Percentiles rank a stretch among this genome's conserved stretches.
Conservation (phyloP, 345 rosid genomes). For the Gossypium mustelinum region DNA sequence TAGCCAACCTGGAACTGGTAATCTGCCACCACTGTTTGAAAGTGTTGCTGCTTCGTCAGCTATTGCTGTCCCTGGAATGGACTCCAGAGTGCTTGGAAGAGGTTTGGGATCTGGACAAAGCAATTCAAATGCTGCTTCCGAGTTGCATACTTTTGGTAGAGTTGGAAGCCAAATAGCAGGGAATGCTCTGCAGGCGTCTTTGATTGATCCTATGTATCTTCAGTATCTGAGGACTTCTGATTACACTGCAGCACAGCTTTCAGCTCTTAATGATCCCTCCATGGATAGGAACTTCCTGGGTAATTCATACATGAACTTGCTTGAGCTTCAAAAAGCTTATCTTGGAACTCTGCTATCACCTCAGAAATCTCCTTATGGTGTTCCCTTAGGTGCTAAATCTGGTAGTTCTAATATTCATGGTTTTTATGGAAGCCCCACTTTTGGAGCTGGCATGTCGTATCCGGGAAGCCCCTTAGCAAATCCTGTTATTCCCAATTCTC, state of each 20-base stretch:
- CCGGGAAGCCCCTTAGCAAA: constrained; percentile 65
- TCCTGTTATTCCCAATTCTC: constrained; percentile 51
- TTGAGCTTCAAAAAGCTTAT: constrained; percentile 64
- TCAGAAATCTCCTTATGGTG: constrained; percentile 58
- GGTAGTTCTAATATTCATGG: constrained; percentile 51
- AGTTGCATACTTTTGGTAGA: constrained; percentile 41
- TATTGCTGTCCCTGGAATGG: constrained; percentile 55
- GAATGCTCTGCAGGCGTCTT: constrained; percentile 47
- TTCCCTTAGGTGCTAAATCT: constrained; percentile 47
- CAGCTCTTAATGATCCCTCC: constrained; percentile 45
- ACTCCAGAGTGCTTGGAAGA: constrained; percentile 60
- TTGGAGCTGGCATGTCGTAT: constrained; percentile 53
- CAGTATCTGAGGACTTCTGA: constrained; percentile 54
- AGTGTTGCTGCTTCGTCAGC: constrained; percentile 63
- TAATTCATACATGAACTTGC: constrained; percentile 52
- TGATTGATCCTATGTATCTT: constrained; percentile 59
- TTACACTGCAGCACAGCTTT: constrained; percentile 44
- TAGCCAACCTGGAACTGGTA: constrained; percentile 56
- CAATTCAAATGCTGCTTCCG: constrained; percentile 36
- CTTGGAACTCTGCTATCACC: constrained; percentile 44
- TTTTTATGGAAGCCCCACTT: constrained; percentile 52
- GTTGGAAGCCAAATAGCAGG: constrained; percentile 44
- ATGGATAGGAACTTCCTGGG: constrained; percentile 49
- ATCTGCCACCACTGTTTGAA: constrained; percentile 60
- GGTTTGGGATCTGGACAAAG: constrained; percentile 47